Evolutionary conservation across 495 filamentous ascomycete species (phyloP).

Genomic region (Lasiosphaeria ovina): DNA sequence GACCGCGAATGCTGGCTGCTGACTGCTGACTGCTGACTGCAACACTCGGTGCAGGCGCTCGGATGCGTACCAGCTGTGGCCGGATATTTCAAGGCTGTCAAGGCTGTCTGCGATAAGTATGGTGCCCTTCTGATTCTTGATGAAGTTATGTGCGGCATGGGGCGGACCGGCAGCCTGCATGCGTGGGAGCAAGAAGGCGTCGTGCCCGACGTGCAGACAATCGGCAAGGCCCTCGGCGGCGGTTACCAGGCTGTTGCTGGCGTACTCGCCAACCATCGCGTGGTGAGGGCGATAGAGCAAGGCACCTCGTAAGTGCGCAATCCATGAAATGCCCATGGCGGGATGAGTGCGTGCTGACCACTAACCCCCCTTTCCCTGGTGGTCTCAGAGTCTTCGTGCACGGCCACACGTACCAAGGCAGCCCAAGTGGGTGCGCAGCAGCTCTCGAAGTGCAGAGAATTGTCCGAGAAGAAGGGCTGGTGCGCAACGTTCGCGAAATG

Average conservation of each 20-base stretch:
- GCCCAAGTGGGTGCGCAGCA: constrained; percentile 58
- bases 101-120: constrained; percentile 60
- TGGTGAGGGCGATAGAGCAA: constrained; percentile 54
- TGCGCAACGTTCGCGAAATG: constrained; percentile 52
- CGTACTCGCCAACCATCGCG: constrained; percentile 52
- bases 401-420: constrained; percentile 63
- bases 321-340: not conserved
- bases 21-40: constrained; percentile 24
- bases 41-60: constrained; percentile 51
- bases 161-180: constrained; percentile 60
- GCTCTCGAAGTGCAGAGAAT: constrained; percentile 61
- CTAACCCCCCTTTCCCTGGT: constrained; percentile 8
- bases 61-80: constrained; percentile 61
- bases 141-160: constrained; percentile 77
- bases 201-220: constrained; percentile 61
- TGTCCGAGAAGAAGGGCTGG: constrained; percentile 52
- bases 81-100: constrained; percentile 65
- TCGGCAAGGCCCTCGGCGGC: constrained; percentile 63
- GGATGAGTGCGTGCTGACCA: not conserved
- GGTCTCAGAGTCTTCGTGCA: constrained; percentile 46
- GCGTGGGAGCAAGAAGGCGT: constrained; percentile 57
- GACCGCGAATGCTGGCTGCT: no score
- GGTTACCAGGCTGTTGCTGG: constrained; percentile 57
- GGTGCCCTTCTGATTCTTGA: constrained; percentile 70
- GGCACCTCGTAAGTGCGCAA: constrained; percentile 49